Base-by-base conservation (phyloP, 2,329 filamentous ascomycete genomes). In the Penicillium sp. region DNA sequence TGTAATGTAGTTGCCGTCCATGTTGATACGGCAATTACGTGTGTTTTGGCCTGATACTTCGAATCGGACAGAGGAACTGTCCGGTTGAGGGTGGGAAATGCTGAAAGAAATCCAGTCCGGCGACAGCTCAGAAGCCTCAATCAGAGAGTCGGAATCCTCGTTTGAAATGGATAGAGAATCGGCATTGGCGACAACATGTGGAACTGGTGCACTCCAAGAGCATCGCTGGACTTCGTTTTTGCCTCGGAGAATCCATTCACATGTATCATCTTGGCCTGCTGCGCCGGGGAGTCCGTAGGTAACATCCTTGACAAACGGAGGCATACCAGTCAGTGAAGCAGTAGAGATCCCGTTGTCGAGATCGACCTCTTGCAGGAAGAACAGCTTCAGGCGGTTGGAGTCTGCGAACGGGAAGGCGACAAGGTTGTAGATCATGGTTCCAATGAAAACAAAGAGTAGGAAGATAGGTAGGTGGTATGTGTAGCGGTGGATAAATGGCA, bases 401-500 rank as follows among this genome's bases (percentile, higher is more conserved):
- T 84, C 78, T 0, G 91, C 94, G 75, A 97, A 97, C 0, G 94
- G 94, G 73, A 96, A 97, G 1, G 90, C 90, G 2, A 85, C 77
- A 5, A 97, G 83, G 70, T 95, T 96, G 79, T 96, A 97, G 56
- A 93, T 83, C 29, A 95, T 77, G 1, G 91, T 95, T 31, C 82
- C 90, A 25, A 85, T 69, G 60, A 92, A 90, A 9, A 96, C 78
- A 13, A 88, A 71, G 29, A 95, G 80, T 17, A 97, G 75, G 66
- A 96, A 87, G 0, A 88, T 78, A 0, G 94, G 93, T 4, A 97
- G 73, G 59, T 96, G 91, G 70, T 89, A 89, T 1, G 88, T 91
- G 62, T 94, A 86, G 43, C 93, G 88, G 72, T 97, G 93, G 41
- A 96, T 82, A 71, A 96, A 96, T 0, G 94, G 94, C 0, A 87